These are phyloP conservation scores for Haematococcus sp. DNA, from an alignment of 139 green algal species.

Conservation along the genomic window DNA sequence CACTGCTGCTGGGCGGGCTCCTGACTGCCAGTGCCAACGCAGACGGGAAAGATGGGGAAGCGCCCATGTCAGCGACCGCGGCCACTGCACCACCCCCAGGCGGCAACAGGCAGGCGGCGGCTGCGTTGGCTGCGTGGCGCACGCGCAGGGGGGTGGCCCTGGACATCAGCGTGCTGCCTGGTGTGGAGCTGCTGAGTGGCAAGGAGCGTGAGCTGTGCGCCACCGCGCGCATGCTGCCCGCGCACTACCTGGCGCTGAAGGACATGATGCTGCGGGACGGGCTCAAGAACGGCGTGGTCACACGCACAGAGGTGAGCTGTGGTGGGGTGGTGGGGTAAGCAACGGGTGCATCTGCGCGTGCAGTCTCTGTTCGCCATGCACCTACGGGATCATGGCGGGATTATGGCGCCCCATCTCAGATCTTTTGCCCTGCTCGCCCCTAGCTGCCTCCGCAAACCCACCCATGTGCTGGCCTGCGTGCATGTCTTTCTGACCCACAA, in stretches of 20 bases:
- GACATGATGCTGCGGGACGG: constrained; percentile 74
- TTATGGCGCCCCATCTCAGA: no score
- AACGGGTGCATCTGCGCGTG: not conserved
- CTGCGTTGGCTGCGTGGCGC: constrained; percentile 52
- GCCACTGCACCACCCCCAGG: not conserved
- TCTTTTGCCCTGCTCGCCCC: no score
- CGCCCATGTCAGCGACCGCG: no score
- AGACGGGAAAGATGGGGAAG: no score
- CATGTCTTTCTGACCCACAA: no score
- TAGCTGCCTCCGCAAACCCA: no score
- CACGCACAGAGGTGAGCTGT: constrained; percentile 41
- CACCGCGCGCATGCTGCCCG: constrained; percentile 63
- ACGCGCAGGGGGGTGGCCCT: constrained; percentile 58
- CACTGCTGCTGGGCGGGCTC: no score
- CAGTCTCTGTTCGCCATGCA: not conserved
- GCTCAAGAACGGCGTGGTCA: constrained; percentile 41
- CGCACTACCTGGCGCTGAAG: constrained; percentile 84
- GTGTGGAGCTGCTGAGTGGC: constrained; percentile 54
- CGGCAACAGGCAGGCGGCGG: constrained; percentile 6
- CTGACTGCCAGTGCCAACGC: no score
- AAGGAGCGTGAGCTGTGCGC: constrained; percentile 75
- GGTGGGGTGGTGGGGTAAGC: not conserved
- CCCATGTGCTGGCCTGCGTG: no score
- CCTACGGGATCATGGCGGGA: no score
- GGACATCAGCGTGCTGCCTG: constrained; percentile 72